Conservation (phyloP, 305 asterid species). For the Solanum hybrid region DNA sequence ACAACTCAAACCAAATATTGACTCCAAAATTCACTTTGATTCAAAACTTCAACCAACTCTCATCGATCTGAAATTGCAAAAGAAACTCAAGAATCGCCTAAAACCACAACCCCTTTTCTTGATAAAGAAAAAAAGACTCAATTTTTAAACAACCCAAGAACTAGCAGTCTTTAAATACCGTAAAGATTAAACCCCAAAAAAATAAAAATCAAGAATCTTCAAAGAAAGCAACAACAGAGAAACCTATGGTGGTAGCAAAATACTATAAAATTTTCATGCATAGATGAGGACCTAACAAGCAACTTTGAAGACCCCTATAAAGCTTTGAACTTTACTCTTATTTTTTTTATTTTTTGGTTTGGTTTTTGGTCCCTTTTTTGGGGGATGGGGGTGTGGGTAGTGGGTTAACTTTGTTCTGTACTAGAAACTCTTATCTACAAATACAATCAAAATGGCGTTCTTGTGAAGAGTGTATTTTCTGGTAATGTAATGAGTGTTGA, state of each 20-base stretch:
- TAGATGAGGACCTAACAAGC: conserved; percentile 2
- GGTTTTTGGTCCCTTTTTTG: neutral
- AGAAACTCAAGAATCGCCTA: neutral
- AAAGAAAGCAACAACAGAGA: conserved; percentile 6
- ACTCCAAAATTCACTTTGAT: neutral
- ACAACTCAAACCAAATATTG: neutral
- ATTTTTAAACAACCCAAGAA: neutral
- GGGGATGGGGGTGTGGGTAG: neutral
- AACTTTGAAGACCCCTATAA: conserved; percentile 1
- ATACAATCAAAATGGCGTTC: neutral
- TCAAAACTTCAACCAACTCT: neutral
- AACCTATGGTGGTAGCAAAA: neutral
- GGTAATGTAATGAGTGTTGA: neutral
- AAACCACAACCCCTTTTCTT: neutral
- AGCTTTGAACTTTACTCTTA: conserved; percentile 3
- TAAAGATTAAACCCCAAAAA: neutral
- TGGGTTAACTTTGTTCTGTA: neutral
- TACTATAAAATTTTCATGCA: conserved; percentile 2
- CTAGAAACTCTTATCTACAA: neutral
- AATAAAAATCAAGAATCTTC: neutral
- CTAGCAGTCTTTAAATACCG: neutral
- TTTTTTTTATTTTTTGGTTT: neutral
- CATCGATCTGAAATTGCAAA: neutral
- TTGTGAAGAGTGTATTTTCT: neutral
- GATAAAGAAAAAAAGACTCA: neutral